These are phyloP conservation scores for Nadsonia fulvescens DNA, from an alignment of 805 yeast genomes.

Conservation along the genomic window DNA sequence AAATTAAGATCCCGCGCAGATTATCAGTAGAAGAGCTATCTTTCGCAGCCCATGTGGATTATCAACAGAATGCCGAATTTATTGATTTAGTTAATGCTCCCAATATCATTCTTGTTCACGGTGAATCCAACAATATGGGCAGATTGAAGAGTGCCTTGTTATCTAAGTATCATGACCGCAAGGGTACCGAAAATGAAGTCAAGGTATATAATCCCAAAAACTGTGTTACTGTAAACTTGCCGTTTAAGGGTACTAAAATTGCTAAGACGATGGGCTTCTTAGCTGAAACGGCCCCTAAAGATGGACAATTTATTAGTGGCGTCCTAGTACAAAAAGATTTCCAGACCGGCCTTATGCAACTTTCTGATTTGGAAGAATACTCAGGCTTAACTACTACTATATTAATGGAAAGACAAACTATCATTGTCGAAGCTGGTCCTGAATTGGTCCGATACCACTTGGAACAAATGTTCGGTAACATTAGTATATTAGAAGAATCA, in stretches of 20 bases:
- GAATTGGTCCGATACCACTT: slow-evolving; percentile 77
- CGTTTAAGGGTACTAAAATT: slow-evolving; percentile 65
- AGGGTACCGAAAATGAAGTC: slow-evolving; percentile 77
- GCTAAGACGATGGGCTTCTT: slow-evolving; percentile 58
- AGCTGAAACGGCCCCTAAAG: slow-evolving; percentile 29
- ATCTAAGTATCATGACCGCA: slow-evolving; percentile 65
- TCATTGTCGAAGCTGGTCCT: slow-evolving; percentile 64
- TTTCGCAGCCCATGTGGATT: slow-evolving; percentile 99
- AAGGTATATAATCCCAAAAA: slow-evolving; percentile 85
- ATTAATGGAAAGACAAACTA: slow-evolving; percentile 62
- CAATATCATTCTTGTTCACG: slow-evolving; percentile 83
- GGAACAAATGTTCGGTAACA: slow-evolving; percentile 85
- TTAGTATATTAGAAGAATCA: slow-evolving; percentile 44
- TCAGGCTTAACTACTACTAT: slow-evolving; percentile 74
- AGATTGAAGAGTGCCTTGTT: slow-evolving; percentile 81
- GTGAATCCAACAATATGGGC: slow-evolving; percentile 98
- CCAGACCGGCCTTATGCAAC: slow-evolving; percentile 63
- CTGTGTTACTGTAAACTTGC: slow-evolving; percentile 59
- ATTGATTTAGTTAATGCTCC: slow-evolving; percentile 76
- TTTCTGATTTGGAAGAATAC: slow-evolving; percentile 76
- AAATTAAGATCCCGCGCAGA: slow-evolving; percentile 70
- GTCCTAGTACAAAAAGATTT: slow-evolving; percentile 83
- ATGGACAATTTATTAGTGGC: slow-evolving; percentile 45
- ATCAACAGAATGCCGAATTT: slow-evolving; percentile 78
- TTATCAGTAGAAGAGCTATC: slow-evolving; percentile 82